Conservation (phyloP, 306 rosid genomes). For the Cucurbita ficifolia region DNA sequence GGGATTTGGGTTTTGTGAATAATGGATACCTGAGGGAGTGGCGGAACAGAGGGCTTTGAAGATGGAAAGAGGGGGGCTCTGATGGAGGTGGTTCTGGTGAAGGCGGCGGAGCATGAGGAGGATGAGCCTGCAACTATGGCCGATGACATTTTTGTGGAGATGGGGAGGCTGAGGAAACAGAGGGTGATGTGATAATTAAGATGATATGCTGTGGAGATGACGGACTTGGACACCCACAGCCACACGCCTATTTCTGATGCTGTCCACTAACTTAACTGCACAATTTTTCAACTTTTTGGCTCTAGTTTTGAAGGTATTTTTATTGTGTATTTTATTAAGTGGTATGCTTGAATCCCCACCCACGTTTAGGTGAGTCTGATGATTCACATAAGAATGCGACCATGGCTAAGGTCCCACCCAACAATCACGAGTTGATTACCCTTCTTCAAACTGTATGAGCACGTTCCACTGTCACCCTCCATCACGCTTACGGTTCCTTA, state of each 20-base stretch:
- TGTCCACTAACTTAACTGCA: not conserved
- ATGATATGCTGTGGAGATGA: not conserved
- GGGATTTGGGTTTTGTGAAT: not conserved
- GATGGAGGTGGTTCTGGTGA: constrained; percentile 10
- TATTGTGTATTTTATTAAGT: too few species aligned
- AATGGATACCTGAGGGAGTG: constrained; percentile 21
- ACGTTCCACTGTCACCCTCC: too few species aligned
- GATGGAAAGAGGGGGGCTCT: constrained; percentile 19
- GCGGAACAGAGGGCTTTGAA: constrained; percentile 17
- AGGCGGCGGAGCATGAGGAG: not conserved
- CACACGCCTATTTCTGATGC: not conserved
- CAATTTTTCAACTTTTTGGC: not conserved
- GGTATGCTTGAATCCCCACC: too few species aligned
- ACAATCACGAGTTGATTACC: too few species aligned
- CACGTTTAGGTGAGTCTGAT: too few species aligned
- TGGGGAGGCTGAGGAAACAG: not conserved
- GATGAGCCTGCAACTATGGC: constrained; percentile 4
- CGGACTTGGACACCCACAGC: not conserved
- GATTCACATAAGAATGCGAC: too few species aligned
- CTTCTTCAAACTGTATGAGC: too few species aligned
- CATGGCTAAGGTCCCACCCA: too few species aligned
- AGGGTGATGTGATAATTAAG: not conserved
- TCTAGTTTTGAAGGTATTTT: too few species aligned
- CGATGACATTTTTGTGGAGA: constrained; percentile 6
- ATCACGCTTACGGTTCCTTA: too few species aligned